Evolutionary conservation across 768 basidiomycete species (phyloP).

Genomic region (Boletales sp.): DNA sequence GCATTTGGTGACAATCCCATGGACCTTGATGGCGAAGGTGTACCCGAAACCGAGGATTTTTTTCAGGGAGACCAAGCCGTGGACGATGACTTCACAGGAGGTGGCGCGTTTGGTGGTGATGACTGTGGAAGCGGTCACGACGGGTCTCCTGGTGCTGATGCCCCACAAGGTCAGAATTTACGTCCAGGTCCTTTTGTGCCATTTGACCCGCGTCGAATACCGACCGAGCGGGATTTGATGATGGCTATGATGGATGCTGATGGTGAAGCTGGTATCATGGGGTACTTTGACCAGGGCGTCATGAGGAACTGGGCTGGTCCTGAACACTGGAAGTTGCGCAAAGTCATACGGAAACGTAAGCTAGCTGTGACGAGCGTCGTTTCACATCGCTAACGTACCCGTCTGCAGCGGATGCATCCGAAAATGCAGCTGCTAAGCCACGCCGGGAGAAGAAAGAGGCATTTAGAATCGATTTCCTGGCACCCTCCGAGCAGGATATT

Average conservation of each 20-base stretch:
- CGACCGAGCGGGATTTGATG: conserved; percentile 75
- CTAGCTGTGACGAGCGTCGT: not conserved
- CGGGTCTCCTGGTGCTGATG: conserved; percentile 44
- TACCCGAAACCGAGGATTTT: conserved; percentile 55
- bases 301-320: conserved; percentile 98
- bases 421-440: conserved; percentile 47
- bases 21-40: conserved; percentile 39
- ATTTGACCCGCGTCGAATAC: conserved; percentile 81
- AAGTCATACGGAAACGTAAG: conserved; percentile 75
- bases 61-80: conserved; percentile 61
- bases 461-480: conserved; percentile 77
- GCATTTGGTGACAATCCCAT: conserved; percentile 27
- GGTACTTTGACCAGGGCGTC: conserved; percentile 87
- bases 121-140: conserved; percentile 37
- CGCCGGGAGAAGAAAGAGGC: conserved; percentile 75
- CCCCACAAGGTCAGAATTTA: conserved; percentile 36
- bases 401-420: conserved; percentile 45
- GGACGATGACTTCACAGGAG: conserved; percentile 43
- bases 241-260: conserved; percentile 81
- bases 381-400: conserved; percentile 1
- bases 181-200: conserved; percentile 55
- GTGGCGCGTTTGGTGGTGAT: conserved; percentile 39
- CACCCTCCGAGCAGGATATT: conserved; percentile 53
- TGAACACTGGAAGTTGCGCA: conserved; percentile 95
- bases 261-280: conserved; percentile 56